Evolutionary conservation across 768 basidiomycete species (phyloP), one percentile per base, ranked within the genome.

Genomic region (Floccularia luteovirens): DNA sequence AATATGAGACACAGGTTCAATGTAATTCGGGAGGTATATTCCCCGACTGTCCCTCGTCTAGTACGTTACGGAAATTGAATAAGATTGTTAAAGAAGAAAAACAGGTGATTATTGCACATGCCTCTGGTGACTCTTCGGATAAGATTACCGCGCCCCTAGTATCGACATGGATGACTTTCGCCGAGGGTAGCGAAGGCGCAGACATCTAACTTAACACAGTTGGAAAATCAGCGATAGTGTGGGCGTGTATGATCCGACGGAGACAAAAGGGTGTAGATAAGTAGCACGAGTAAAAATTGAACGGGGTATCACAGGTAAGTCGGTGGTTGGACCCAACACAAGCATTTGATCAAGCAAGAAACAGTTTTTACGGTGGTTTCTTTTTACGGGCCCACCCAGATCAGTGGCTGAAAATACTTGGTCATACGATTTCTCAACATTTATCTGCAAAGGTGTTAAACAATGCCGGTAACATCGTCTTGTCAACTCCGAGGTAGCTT

Each of bases 11-110:
- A 99, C 84, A 17, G 90, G 90, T 62, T 99, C 96, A 45, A 94
- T 94, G 66, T 98, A 82, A 56, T 96, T 93, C 39, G 96, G 96
- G 23, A 99, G 74, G 64, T 98, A 98, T 52, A 99, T 97, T 7
- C 92, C 94, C 56, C 93, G 73, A 54, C 90, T 92, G 61, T 97
- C 93, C 48, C 91, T 70, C 30, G 89, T 91, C 90, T 91, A 50
- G 12, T 36, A 34, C 28, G 39, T 44, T 34, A 42, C 30, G 25
- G 40, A 31, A 35, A 46, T 44, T 42, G 44, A 46, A 41, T 34
- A 40, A 31, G 22, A 33, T 30, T 38, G 38, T 34, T 35, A 24
- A 22, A 31, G 17, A 20, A 25, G 32, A 30, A 40, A 40, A 27
- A 4, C 32, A 21, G 39, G 21, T 32, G n/a, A n/a, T n/a, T n/a